phyloP scores from a whole-genome alignment of 139 green algal species.

The Tetradesmus obliquus region DNA sequence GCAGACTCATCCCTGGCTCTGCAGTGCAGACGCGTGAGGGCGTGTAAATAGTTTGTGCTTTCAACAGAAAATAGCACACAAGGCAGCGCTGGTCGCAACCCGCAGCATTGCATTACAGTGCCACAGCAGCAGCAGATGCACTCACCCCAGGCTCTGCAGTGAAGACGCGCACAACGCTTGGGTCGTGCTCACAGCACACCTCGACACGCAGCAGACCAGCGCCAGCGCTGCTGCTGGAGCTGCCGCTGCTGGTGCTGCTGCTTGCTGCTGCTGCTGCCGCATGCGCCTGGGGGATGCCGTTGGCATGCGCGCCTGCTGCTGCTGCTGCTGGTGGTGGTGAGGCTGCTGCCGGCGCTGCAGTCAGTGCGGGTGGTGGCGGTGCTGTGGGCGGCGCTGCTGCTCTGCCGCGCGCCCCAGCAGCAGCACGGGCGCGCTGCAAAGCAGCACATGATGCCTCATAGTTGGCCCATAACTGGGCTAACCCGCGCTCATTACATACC shows the following conservation, averaged over 20 bases:
- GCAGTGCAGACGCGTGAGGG: slow-evolving; percentile 8
- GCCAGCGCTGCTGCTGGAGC: neutral
- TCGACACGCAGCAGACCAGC: neutral
- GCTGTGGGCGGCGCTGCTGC: neutral
- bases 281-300: neutral
- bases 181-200: neutral
- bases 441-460: too few species aligned
- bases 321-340: neutral
- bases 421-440: too few species aligned
- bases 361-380: neutral
- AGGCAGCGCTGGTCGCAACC: too few species aligned
- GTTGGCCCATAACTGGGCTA: too few species aligned
- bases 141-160: slow-evolving; percentile 15
- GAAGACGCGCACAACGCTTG: neutral
- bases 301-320: neutral
- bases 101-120: too few species aligned
- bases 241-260: neutral
- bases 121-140: neutral
- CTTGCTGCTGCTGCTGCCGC: neutral
- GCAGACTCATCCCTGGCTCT: neutral
- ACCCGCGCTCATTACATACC: too few species aligned
- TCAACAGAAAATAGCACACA: too few species aligned
- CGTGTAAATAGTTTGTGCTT: too few species aligned
- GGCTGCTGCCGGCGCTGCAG: neutral
- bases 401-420: too few species aligned